A percentile compares a stretch with the other conserved stretches of the same genome.
Conservation (phyloP, 1,139 yeast genomes). For the Sugiyamaella castrensis region DNA sequence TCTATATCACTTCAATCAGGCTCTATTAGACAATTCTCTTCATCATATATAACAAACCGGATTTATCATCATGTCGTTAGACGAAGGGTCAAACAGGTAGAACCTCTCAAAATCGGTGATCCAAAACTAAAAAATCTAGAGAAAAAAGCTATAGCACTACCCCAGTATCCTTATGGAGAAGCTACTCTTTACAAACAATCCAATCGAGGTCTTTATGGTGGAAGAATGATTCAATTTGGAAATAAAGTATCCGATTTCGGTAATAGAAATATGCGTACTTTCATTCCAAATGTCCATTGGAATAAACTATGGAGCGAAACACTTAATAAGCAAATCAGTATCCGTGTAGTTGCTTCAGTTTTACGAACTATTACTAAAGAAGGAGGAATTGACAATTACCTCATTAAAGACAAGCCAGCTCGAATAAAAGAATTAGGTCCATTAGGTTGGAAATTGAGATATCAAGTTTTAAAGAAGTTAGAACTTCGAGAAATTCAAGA, state of each 20-base stretch:
- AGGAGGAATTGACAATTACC: constrained; percentile 89
- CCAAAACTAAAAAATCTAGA: constrained; percentile 30
- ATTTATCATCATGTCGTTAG: constrained; percentile 34
- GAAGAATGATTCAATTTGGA: constrained; percentile 75
- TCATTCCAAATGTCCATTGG: constrained; percentile 76
- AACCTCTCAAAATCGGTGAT: constrained; percentile 35
- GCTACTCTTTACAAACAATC: constrained; percentile 76
- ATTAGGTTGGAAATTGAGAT: constrained; percentile 85
- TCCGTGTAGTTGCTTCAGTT: constrained; percentile 76
- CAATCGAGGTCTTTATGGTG: constrained; percentile 87
- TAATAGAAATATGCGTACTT: constrained; percentile 71
- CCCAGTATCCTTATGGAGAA: constrained; percentile 82
- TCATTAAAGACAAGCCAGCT: constrained; percentile 82
- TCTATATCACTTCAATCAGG: background rate
- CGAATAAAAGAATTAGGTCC: constrained; percentile 91
- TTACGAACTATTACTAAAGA: constrained; percentile 83
- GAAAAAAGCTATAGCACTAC: constrained; percentile 41
- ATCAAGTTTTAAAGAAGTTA: constrained; percentile 51
- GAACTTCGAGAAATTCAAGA: constrained; percentile 33
- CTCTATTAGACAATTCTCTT: constrained; percentile 18
- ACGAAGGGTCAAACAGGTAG: constrained; percentile 31
- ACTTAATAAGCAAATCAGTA: constrained; percentile 51
- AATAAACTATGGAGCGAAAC: constrained; percentile 83
- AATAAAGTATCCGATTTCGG: constrained; percentile 74
- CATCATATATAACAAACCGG: constrained; percentile 10